phyloP scores from a whole-genome alignment of 768 basidiomycete genomes.

The Chalciporus piperatus region DNA sequence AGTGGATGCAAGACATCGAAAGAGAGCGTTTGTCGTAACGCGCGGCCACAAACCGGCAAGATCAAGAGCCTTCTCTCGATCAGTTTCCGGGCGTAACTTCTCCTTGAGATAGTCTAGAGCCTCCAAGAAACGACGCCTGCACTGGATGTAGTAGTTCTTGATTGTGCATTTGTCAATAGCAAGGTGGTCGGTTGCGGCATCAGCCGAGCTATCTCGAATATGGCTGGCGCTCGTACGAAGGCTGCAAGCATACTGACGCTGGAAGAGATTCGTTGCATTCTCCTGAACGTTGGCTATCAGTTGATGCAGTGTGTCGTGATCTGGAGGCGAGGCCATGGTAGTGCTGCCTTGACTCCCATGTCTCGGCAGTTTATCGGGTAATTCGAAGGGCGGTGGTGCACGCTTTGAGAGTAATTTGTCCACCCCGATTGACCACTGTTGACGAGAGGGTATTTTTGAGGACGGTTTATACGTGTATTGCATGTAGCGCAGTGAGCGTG shows the following conservation, averaged over 20 bases:
- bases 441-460: no score
- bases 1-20: slow-evolving; percentile 27
- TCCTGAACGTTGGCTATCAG: neutral
- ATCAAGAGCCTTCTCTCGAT: slow-evolving; percentile 11
- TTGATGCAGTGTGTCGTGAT: neutral
- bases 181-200: neutral
- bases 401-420: no score
- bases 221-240: slow-evolving; percentile 5
- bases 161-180: neutral
- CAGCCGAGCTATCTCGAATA: slow-evolving; percentile 3
- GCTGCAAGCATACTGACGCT: slow-evolving; percentile 3
- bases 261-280: slow-evolving; percentile 2
- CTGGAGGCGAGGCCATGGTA: neutral
- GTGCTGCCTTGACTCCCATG: no score
- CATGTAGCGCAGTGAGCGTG: no score
- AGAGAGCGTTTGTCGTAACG: slow-evolving; percentile 27
- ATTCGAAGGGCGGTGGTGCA: no score
- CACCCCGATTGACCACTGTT: no score
- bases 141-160: neutral
- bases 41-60: slow-evolving; percentile 35
- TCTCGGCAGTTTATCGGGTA: no score
- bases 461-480: no score
- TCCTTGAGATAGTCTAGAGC: slow-evolving; percentile 1
- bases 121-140: neutral
- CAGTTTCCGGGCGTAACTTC: slow-evolving; percentile 10